A percentile compares a stretch with the other conserved stretches of the same genome.
Conservation (phyloP, 148 eudicot species). For the Gaultheria prostrata region DNA sequence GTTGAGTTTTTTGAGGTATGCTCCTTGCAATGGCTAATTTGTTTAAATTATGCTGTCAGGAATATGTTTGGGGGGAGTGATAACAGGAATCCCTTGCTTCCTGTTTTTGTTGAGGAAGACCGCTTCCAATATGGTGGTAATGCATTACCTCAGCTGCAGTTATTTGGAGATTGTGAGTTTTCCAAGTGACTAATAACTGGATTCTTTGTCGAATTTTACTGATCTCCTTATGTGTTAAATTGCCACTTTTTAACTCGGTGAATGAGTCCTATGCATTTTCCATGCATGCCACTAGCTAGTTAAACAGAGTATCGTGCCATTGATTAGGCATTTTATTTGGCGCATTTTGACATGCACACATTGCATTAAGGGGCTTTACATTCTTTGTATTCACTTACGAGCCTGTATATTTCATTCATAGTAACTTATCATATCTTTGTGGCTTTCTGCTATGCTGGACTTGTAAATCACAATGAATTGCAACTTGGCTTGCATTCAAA, state of each 20-base stretch:
- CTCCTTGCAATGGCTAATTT: constrained; percentile 1
- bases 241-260: not conserved
- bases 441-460: not conserved
- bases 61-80: constrained; percentile 56
- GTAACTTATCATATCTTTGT: not conserved
- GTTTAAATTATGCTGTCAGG: constrained; percentile 24
- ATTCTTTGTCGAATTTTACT: not conserved
- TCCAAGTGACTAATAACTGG: not conserved
- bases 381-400: not conserved
- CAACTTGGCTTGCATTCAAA: not conserved
- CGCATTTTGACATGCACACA: not conserved
- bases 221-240: not conserved
- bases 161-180: constrained; percentile 42
- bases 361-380: not conserved
- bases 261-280: not conserved
- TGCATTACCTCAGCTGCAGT: constrained; percentile 39
- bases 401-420: not conserved
- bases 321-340: not conserved
- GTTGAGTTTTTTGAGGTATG: not conserved
- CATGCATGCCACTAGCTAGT: not conserved
- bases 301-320: not conserved
- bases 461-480: not conserved
- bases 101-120: constrained; percentile 35
- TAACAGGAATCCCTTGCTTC: constrained; percentile 32
- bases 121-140: constrained; percentile 36